Evolutionary conservation across 129 eudicot genomes (phyloP).

Genomic region (Helichrysum umbraculigerum): DNA sequence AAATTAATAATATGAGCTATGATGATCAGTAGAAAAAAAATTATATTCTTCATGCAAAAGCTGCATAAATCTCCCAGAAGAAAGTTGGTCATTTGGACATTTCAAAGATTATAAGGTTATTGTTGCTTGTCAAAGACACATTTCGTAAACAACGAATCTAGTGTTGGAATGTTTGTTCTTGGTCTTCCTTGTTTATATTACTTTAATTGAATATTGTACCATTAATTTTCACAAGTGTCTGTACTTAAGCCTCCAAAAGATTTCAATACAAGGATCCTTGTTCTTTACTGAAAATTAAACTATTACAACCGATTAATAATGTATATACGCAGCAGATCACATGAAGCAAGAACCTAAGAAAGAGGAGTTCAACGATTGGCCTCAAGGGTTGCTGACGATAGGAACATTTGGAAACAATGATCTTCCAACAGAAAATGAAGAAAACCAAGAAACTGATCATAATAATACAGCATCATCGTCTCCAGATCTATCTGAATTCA

Average conservation of each 20-base stretch:
- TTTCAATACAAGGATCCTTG: background rate
- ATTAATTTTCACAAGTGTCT: slow-evolving; percentile 18
- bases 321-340: slow-evolving; percentile 43
- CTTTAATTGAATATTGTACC: slow-evolving; percentile 5
- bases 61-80: background rate
- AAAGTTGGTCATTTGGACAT: background rate
- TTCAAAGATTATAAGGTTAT: background rate
- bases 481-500: slow-evolving; percentile 84
- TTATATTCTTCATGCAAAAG: background rate
- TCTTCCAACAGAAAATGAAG: slow-evolving; percentile 33
- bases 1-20: background rate
- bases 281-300: background rate
- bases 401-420: slow-evolving; percentile 84
- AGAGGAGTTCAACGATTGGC: slow-evolving; percentile 67
- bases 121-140: slow-evolving; percentile 7
- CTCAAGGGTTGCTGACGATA: slow-evolving; percentile 57
- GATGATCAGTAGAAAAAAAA: background rate
- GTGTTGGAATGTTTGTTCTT: slow-evolving; percentile 10
- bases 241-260: slow-evolving; percentile 25
- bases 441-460: slow-evolving; percentile 28
- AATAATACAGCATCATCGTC: slow-evolving; percentile 48
- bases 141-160: slow-evolving; percentile 6
- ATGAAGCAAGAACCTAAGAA: slow-evolving; percentile 49
- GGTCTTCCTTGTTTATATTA: background rate
- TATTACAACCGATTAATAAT: no score